Conservation (phyloP, 352 stramenopile species). For the Globisporangium camurandrum region DNA sequence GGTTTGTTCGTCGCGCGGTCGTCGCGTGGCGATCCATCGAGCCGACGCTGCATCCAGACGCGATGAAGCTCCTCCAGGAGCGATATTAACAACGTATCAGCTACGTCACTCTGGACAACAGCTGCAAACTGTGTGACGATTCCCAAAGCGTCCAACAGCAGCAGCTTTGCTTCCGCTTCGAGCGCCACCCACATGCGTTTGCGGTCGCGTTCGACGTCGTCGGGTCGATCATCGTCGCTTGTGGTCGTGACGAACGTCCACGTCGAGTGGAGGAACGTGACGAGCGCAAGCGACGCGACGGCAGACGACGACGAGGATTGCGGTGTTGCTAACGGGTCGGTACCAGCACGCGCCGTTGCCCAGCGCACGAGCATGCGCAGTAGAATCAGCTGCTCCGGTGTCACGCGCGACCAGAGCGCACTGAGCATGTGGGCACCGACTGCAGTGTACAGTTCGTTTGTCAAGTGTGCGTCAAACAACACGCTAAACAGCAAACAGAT, state of each 20-base stretch:
- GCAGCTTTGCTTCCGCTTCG: conserved; percentile 67
- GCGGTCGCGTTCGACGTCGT: conserved; percentile 49
- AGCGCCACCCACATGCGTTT: conserved; percentile 69
- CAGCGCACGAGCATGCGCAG: conserved; percentile 71
- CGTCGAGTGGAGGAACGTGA: conserved; percentile 53
- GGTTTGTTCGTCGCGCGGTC: conserved; percentile 11
- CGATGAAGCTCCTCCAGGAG: conserved; percentile 53
- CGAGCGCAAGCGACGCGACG: conserved; percentile 9
- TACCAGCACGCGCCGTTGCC: conserved; percentile 18
- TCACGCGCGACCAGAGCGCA: conserved; percentile 72
- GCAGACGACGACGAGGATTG: not conserved
- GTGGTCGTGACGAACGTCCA: conserved; percentile 38
- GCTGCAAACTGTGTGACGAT: conserved; percentile 32
- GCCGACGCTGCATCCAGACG: conserved; percentile 41
- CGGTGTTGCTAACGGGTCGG: conserved; percentile 3
- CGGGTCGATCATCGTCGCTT: conserved; percentile 42
- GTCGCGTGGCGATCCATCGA: conserved; percentile 4
- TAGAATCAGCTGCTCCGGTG: conserved; percentile 73
- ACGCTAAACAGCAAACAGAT: conserved; percentile 58
- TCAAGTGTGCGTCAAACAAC: conserved; percentile 39
- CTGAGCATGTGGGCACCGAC: conserved; percentile 71
- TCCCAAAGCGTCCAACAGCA: conserved; percentile 64
- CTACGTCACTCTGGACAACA: conserved; percentile 1
- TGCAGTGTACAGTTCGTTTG: conserved; percentile 58
- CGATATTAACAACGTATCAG: conserved; percentile 23